Evolutionary conservation across 163 green algal species (phyloP), one percentile per base, ranked within the genome.

Genomic region (Chlorella variabilis): DNA sequence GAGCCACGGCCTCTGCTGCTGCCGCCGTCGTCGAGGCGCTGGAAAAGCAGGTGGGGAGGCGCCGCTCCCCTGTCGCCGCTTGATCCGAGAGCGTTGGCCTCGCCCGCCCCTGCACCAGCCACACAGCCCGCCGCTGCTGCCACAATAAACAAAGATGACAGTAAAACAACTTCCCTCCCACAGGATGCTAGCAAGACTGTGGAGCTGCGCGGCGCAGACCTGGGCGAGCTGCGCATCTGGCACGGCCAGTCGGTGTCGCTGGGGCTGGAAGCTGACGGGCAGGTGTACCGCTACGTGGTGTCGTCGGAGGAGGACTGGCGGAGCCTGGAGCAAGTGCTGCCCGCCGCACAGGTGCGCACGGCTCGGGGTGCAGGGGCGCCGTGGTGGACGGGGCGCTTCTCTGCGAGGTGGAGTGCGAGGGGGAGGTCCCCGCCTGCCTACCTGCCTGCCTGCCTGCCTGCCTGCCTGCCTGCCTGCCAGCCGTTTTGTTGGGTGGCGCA

Each of bases 191-290:
- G 8, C 34, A 66, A 51, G 17, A 34, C 8, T 18, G 58, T 71
- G 39, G 41, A 78, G 65, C 58, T 85, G n/a, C 48, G 63, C 15
- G 69, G 71, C 27, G 25, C 39, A 0, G 81, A 81, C 34, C 34
- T 86, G 70, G 56, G 68, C 13, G 45, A 71, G 21, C 71, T 86
- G 25, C 48, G 62, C 29, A 82, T 86, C 51, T 86, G 82, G 82
- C 59, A 77, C 36, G 82, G 82, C 48, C 82, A 82, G 48, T n/a
- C 29, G 6, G 48, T 86, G 70, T 49, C 38, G 6, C 71, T 86
- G 17, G 71, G 38, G 1, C 38, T 86, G 45, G 61, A 86, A 51
- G 74, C 45, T n/a, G 71, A 77, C 15, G 70, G 68, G 20, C 62
- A 75, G 25, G 6, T 4, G 21, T 77, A 80, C 63, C 20, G 25